Percentiles rank a stretch among this genome's conserved stretches.
Conservation (phyloP, 768 basidiomycete species). For the Rhodotorula sphaerocarpa region DNA sequence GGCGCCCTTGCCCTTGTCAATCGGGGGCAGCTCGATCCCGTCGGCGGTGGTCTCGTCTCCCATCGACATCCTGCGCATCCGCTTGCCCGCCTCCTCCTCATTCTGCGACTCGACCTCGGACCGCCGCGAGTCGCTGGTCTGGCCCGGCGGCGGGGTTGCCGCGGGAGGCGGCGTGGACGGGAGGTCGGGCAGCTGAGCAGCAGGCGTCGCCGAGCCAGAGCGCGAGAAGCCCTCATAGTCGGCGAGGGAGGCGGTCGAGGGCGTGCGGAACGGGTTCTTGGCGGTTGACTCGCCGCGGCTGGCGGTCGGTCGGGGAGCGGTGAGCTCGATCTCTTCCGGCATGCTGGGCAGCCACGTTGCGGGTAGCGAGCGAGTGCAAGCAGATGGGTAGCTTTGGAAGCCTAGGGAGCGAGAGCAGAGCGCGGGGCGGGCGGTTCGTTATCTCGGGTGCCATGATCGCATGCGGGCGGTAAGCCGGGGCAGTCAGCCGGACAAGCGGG, state of each 20-base stretch:
- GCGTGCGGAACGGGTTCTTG: not conserved
- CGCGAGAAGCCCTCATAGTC: not conserved
- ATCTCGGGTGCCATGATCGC: too few species aligned
- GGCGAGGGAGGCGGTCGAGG: not conserved
- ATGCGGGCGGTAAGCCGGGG: too few species aligned
- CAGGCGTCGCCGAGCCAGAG: too few species aligned
- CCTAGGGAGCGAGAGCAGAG: not conserved
- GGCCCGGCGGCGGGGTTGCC: not conserved
- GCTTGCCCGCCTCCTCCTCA: too few species aligned
- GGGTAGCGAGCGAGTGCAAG: not conserved
- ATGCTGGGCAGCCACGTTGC: not conserved
- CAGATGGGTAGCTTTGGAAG: too few species aligned
- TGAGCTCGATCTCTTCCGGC: constrained; percentile 3
- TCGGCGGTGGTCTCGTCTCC: too few species aligned
- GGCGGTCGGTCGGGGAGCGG: not conserved
- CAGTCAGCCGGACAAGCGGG: too few species aligned
- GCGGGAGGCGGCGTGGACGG: not conserved
- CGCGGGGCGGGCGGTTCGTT: not conserved
- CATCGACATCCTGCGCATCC: too few species aligned
- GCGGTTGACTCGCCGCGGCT: not conserved
- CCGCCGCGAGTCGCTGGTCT: too few species aligned
- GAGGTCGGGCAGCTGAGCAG: not conserved
- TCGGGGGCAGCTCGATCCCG: not conserved
- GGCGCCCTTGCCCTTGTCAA: constrained; percentile 5
- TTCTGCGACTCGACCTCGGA: too few species aligned